Evolutionary conservation across 768 basidiomycete genomes (phyloP).

Genomic region (Pulveroboletus ravenelii): DNA sequence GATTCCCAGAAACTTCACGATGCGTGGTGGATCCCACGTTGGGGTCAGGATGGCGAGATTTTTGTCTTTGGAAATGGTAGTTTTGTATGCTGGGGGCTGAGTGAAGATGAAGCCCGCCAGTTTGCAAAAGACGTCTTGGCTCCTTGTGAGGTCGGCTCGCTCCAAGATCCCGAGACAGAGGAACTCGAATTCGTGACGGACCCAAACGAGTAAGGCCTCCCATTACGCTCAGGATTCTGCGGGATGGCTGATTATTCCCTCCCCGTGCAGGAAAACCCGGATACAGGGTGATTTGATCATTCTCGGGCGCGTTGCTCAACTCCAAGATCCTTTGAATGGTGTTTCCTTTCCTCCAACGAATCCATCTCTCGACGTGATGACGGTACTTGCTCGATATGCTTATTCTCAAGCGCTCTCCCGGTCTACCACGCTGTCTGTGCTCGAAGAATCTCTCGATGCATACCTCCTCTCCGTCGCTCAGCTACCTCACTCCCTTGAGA

Average conservation of each 20-base stretch:
- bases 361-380: constrained; percentile 59
- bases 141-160: constrained; percentile 56
- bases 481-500: constrained; percentile 69
- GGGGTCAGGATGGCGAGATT: constrained; percentile 71
- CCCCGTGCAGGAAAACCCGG: constrained; percentile 62
- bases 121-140: constrained; percentile 64
- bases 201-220: constrained; percentile 64
- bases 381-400: constrained; percentile 82
- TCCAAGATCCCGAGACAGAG: constrained; percentile 75
- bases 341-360: constrained; percentile 44
- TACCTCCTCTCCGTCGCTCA: constrained; percentile 81
- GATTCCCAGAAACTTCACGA: constrained; percentile 64
- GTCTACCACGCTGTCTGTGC: constrained; percentile 79
- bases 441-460: constrained; percentile 80
- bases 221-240: background rate
- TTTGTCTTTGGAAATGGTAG: constrained; percentile 88
- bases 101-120: constrained; percentile 63
- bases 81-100: constrained; percentile 87
- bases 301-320: constrained; percentile 62
- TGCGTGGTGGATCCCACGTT: constrained; percentile 74
- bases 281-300: constrained; percentile 91
- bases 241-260: constrained; percentile 2
- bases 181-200: constrained; percentile 92
- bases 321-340: constrained; percentile 48
- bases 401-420: constrained; percentile 89